These are phyloP conservation scores for Cyclotella atomus DNA, from an alignment of 108 stramenopile genomes.

Conservation along the genomic window DNA sequence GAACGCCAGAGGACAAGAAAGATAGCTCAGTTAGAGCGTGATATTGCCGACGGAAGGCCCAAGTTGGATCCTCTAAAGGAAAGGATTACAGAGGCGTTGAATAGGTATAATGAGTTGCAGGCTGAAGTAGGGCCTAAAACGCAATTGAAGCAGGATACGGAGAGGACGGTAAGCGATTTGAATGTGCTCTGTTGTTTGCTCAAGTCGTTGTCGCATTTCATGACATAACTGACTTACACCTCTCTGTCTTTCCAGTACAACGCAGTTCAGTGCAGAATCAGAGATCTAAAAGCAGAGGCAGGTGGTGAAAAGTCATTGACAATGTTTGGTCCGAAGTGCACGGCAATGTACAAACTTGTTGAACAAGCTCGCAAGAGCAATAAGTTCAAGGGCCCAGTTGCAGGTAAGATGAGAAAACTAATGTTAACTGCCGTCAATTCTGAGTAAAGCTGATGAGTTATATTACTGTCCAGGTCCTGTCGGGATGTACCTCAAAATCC, in stretches of 20 bases:
- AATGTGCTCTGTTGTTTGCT: not conserved
- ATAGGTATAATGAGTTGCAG: conserved; percentile 61
- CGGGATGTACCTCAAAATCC: conserved; percentile 77
- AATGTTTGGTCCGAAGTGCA: conserved; percentile 68
- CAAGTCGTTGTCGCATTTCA: not conserved
- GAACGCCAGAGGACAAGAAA: conserved; percentile 50
- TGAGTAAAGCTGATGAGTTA: too few species aligned
- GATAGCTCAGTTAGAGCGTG: conserved; percentile 54
- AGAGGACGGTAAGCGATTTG: conserved; percentile 2
- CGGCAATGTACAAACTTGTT: conserved; percentile 46
- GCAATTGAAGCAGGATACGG: conserved; percentile 23
- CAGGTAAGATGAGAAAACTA: too few species aligned
- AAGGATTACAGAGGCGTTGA: conserved; percentile 25
- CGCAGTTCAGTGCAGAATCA: conserved; percentile 51
- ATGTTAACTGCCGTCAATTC: too few species aligned
- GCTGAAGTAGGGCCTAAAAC: conserved; percentile 41
- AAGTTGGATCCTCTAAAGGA: conserved; percentile 43
- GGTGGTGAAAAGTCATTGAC: conserved; percentile 59
- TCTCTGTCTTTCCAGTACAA: conserved; percentile 18
- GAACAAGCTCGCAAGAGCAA: conserved; percentile 41
- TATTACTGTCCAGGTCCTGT: too few species aligned
- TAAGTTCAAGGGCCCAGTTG: conserved; percentile 59
- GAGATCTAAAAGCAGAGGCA: conserved; percentile 51
- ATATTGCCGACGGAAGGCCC: conserved; percentile 44
- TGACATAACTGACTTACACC: not conserved